Evolutionary conservation across 495 filamentous ascomycete genomes (phyloP).

Genomic region (Corynascus novoguineensis): DNA sequence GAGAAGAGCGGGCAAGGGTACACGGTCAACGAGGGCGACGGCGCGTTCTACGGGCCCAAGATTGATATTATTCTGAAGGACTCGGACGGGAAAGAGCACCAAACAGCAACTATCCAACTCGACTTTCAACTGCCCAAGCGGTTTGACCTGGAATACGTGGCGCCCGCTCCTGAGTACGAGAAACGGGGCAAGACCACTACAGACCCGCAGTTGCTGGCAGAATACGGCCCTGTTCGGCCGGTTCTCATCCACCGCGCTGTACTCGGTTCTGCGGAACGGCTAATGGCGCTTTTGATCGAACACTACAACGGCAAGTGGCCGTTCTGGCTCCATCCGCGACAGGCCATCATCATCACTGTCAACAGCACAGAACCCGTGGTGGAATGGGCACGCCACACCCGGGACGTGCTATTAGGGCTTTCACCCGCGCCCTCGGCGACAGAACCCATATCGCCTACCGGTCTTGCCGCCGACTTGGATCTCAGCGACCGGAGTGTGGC

Average conservation of each 20-base stretch:
- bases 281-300: constrained; percentile 84
- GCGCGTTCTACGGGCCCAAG: constrained; percentile 93
- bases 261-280: constrained; percentile 78
- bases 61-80: constrained; percentile 86
- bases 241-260: constrained; percentile 88
- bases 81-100: constrained; percentile 80
- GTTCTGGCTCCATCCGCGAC: constrained; percentile 85
- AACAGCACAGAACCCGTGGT: constrained; percentile 58
- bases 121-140: constrained; percentile 89
- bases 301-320: constrained; percentile 78
- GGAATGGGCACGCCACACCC: constrained; percentile 49
- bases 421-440: constrained; percentile 30
- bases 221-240: constrained; percentile 57
- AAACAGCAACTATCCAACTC: constrained; percentile 87
- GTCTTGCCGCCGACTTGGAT: constrained; percentile 69
- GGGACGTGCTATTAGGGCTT: constrained; percentile 40
- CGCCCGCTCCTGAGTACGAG: constrained; percentile 68
- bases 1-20: constrained; percentile 60
- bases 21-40: constrained; percentile 73
- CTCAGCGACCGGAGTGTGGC: constrained; percentile 53
- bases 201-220: constrained; percentile 39
- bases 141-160: constrained; percentile 69
- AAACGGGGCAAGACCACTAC: constrained; percentile 46
- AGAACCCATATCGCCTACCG: constrained; percentile 39
- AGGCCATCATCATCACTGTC: constrained; percentile 72